Evolutionary conservation across 176 grass and related monocot species (phyloP), one percentile per base, ranked within the genome.

Genomic region (Rhipidocladum racemiflorum): DNA sequence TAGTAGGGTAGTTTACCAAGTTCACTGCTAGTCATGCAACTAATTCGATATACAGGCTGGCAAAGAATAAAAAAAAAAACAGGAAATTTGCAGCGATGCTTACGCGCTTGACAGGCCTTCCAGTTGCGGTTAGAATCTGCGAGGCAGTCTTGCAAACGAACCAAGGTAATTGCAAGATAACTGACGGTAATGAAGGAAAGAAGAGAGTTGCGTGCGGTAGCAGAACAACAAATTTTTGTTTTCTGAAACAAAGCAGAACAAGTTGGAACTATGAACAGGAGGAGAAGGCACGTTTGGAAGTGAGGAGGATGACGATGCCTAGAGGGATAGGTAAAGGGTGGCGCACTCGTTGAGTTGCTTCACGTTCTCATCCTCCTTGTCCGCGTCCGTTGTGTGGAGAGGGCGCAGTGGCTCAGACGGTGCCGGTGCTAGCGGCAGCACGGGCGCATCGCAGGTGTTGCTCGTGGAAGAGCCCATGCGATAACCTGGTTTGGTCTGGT

Each of bases 261-360:
- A 64, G 3, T 71, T 38, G 24, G 29, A 49, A 68, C 50, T 0
- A 4, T 6, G 44, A 21, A 50, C 48, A 50, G 17, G 4, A 50
- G 17, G 4, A 45, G 17, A 39, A 44, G 6, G 8, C 13, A 13
- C 2, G 17, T 42, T 42, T 42, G 1, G 17, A 14, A 4, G 5
- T 0, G 65, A 30, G 27, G 68, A 40, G 55, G 28, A 24, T 46
- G 46, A 8, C 4, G 14, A 46, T 90, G 67, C 94, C 91, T 97
- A 90, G 38, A 97, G 88, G 24, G 94, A 86, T 36, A 97, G 81
- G 70, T 97, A 97, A 74, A 94, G 13, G 61, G 68, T 30, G 23
- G 94, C 88, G 67, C 92, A 97, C 78, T 97, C 92, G 29, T 90
- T 92, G 81, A 97, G 94, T 81, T 97, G 94, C 83, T 92, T 97